phyloP scores from a whole-genome alignment of 2,329 filamentous ascomycete species.

The Dothistroma septosporum region DNA sequence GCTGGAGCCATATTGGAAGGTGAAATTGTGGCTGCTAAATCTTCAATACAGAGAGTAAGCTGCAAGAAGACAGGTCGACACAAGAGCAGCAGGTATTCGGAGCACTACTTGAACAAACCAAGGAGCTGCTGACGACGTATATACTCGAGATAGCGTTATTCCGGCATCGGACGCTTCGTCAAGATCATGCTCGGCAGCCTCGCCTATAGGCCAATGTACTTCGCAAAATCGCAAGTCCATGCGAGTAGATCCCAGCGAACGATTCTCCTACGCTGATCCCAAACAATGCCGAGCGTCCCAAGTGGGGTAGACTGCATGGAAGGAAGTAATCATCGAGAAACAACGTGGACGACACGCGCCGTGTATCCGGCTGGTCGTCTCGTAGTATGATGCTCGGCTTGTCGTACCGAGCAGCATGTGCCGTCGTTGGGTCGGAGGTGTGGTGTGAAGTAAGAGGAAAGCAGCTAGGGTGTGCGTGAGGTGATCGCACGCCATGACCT shows the following conservation, averaged over 20 bases:
- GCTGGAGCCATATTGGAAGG: conserved; percentile 40
- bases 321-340: neutral
- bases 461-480: neutral
- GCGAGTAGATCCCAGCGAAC: neutral
- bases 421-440: neutral
- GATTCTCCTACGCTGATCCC: conserved; percentile 7
- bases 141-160: conserved; percentile 16
- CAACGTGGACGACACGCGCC: conserved; percentile 12
- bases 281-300: conserved; percentile 2
- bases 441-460: neutral
- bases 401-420: neutral
- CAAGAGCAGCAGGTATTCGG: neutral
- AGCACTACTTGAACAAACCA: neutral
- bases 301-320: conserved; percentile 13
- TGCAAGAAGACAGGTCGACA: neutral
- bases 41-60: neutral
- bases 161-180: conserved; percentile 18
- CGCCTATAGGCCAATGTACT: conserved; percentile 12
- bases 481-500: conserved; percentile 4
- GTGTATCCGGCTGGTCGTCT: conserved; percentile 7
- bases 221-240: conserved; percentile 1
- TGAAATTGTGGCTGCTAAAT: neutral
- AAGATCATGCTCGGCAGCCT: conserved; percentile 8
- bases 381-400: neutral
- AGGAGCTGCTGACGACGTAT: conserved; percentile 11